Evolutionary conservation across 768 basidiomycete genomes (phyloP), one percentile per base, ranked within the genome.

Genomic region (Trametes villosa): DNA sequence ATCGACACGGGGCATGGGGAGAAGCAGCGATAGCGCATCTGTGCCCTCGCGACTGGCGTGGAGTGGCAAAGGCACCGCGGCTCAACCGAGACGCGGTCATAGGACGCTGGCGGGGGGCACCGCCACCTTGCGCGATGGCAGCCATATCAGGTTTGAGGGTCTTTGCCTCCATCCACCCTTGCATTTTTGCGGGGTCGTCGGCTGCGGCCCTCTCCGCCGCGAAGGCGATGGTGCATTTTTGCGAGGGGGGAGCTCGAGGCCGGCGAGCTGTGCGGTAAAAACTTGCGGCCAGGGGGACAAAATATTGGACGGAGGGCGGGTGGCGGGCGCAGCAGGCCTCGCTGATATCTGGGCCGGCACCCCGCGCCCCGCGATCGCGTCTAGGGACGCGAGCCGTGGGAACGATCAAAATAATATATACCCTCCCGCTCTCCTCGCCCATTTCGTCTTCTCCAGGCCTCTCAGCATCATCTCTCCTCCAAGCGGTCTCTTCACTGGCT

Each of bases 331-430:
- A 57, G 56, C 56, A 20, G 27, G 55, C 29, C 47, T 49, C 53
- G 53, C 15, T 31, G 4, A 11, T 15, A 4, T 38, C 13, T 11
- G 36, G 13, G 36, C 36, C 13, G 36, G 36, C 4, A n/a, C n/a
- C 36, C 15, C 13, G 33, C 33, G 33, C 33, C 33, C 31, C n/a
- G n/a, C 49, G 52, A 55, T 59, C 57, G 46, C 52, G 42, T 13
- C 36, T 20, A 45, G 41, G 36, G 50, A 51, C 41, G 49, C 49
- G 45, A 34, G 60, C 41, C 60, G 61, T 62, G 61, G 61, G 61
- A 62, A 62, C 42, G 49, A 57, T 62, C 51, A 62, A 34, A 51
- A 17, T 44, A 57, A 62, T 57, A 62, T 62, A 62, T 57, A 57
- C 61, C 57, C 53, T 57, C 56, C 46, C 42, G 53, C n/a, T 33